Conservation (phyloP, 1,139 yeast species). For the Candida tropicalis region DNA sequence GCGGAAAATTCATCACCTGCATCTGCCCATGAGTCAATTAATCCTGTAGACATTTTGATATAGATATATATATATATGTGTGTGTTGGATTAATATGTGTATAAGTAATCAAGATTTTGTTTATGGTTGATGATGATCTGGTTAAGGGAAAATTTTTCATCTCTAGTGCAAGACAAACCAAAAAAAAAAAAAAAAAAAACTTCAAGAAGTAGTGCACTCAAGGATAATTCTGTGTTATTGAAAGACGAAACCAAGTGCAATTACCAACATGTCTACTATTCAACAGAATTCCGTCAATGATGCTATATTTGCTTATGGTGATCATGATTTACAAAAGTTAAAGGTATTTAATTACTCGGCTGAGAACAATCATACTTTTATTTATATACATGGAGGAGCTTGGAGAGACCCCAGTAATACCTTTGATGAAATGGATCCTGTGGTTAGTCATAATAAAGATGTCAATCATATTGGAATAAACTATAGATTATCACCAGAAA, state of each 20-base stretch:
- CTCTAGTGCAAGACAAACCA: neutral
- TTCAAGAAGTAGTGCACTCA: neutral
- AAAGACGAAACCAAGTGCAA: neutral
- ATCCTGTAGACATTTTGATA: constrained; percentile 39
- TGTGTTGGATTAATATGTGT: neutral
- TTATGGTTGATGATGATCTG: constrained; percentile 1
- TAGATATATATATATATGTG: neutral
- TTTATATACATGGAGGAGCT: constrained; percentile 86
- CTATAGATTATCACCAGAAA: constrained; percentile 68
- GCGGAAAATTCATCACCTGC: constrained; percentile 65
- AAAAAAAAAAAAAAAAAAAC: constrained; percentile 1
- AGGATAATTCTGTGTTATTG: neutral
- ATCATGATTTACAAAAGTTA: constrained; percentile 25
- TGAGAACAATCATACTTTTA: constrained; percentile 23
- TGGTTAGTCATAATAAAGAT: constrained; percentile 24
- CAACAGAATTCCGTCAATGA: neutral
- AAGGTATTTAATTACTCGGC: constrained; percentile 23
- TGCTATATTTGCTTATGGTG: constrained; percentile 23
- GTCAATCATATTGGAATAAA: constrained; percentile 51
- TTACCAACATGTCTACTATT: neutral
- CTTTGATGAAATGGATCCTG: constrained; percentile 51
- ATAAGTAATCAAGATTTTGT: neutral
- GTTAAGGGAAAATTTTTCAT: constrained; percentile 8
- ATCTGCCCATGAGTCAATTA: constrained; percentile 65
- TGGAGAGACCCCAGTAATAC: constrained; percentile 78